Evolutionary conservation across 2,329 filamentous ascomycete species (phyloP).

Genomic region (Talaromyces rugulosus): DNA sequence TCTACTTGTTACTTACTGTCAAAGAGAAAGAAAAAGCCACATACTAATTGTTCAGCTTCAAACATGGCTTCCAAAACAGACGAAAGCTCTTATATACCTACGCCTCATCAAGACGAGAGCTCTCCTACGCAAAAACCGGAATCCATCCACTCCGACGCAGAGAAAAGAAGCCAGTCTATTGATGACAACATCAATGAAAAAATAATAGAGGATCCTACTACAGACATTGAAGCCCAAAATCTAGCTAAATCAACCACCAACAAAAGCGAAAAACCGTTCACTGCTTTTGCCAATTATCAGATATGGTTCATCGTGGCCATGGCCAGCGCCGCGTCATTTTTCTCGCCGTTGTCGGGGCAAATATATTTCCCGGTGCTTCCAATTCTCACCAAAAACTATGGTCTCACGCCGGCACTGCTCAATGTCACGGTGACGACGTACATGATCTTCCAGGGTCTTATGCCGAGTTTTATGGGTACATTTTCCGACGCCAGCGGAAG

Average conservation of each 20-base stretch:
- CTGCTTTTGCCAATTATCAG: conserved; percentile 27
- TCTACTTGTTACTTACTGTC: no score
- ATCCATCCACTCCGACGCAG: not conserved
- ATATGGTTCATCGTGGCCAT: conserved; percentile 36
- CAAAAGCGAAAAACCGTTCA: conserved; percentile 15
- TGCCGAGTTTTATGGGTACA: conserved; percentile 59
- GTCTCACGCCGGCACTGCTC: conserved; percentile 5
- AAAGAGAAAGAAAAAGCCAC: not conserved
- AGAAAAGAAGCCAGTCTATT: not conserved
- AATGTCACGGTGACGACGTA: conserved; percentile 16
- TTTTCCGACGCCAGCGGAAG: conserved; percentile 59
- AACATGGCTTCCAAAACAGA: not conserved
- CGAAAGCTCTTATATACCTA: not conserved
- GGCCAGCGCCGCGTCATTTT: conserved; percentile 38
- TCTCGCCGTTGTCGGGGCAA: conserved; percentile 38
- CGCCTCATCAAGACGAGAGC: no score
- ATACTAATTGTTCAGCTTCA: not conserved
- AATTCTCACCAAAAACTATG: conserved; percentile 18
- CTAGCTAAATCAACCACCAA: conserved; percentile 4
- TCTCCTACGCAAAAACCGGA: not conserved
- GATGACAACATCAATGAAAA: not conserved
- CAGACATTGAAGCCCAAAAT: not conserved
- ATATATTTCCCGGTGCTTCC: conserved; percentile 38
- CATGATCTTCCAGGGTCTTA: conserved; percentile 56
- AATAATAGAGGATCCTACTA: not conserved